Percentiles rank a stretch among this genome's conserved stretches.
Evolutionary conservation across 2,329 filamentous ascomycete genomes (phyloP).

Genomic region (Colletotrichum costaricense): DNA sequence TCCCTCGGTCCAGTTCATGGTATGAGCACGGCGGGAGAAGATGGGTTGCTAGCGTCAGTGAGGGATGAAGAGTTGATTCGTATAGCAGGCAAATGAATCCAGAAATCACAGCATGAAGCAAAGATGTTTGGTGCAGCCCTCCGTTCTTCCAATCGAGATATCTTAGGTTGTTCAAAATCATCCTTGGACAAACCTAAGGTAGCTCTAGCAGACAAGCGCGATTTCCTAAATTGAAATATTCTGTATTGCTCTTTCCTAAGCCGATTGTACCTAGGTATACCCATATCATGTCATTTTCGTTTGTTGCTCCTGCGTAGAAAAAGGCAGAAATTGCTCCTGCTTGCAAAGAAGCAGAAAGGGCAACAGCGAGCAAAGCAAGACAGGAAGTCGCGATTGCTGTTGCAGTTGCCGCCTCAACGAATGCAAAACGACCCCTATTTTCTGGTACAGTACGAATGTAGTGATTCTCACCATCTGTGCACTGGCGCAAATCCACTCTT

Average conservation of each 20-base stretch:
- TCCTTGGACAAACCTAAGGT: not conserved
- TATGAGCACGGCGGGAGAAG: not conserved
- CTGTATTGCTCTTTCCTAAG: not conserved
- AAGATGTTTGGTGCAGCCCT: not conserved
- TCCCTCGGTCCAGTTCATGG: constrained; percentile 57
- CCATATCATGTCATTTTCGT: constrained; percentile 6
- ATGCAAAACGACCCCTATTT: not conserved
- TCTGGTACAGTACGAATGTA: not conserved
- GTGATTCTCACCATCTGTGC: not conserved
- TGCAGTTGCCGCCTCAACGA: constrained; percentile 18
- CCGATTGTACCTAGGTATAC: not conserved
- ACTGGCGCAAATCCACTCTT: constrained; percentile 27
- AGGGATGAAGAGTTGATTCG: not conserved
- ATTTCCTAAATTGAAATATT: not conserved
- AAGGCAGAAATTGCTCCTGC: not conserved
- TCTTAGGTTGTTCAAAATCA: not conserved
- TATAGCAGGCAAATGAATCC: not conserved
- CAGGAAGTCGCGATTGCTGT: not conserved
- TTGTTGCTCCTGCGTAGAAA: not conserved
- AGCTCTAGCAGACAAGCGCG: not conserved
- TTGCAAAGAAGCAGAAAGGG: not conserved
- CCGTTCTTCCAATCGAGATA: not conserved
- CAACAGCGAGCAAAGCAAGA: not conserved
- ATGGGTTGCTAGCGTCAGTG: too few species aligned
- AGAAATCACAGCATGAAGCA: not conserved